Conservation (phyloP, 208 protist species). For the Crithidia sp. region DNA sequence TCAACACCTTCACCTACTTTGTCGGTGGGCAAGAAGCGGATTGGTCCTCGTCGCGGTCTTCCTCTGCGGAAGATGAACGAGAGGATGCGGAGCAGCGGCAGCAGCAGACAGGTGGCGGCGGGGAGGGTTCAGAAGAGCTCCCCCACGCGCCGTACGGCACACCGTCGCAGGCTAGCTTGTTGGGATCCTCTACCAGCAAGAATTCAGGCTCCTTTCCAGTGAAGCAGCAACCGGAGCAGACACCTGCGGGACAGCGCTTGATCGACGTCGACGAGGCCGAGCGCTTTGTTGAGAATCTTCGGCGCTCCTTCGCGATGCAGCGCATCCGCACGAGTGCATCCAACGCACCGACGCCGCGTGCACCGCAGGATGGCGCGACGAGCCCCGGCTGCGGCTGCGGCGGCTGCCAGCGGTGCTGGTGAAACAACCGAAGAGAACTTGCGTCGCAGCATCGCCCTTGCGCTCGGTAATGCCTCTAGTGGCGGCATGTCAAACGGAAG, state of each 20-base stretch:
- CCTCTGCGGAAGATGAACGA: neutral
- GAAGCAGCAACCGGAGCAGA: too few species aligned
- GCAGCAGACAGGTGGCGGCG: neutral
- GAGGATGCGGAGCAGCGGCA: neutral
- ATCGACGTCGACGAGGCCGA: conserved; percentile 14
- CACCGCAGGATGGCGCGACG: neutral
- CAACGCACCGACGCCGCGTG: neutral
- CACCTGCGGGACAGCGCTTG: too few species aligned
- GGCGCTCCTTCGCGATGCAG: conserved; percentile 26
- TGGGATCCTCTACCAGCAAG: conserved; percentile 2
- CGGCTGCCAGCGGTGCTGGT: neutral
- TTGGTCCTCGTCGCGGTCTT: neutral
- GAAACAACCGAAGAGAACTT: neutral
- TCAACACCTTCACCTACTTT: conserved; percentile 45
- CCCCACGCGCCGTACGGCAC: conserved; percentile 8
- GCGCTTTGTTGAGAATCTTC: conserved; percentile 27
- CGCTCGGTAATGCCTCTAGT: neutral
- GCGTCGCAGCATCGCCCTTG: conserved; percentile 2
- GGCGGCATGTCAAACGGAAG: neutral
- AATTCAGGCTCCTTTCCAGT: neutral
- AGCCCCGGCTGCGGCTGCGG: neutral
- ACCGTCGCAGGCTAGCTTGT: conserved; percentile 7
- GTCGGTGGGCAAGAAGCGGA: conserved; percentile 17
- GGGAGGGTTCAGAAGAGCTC: neutral
- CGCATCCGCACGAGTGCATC: neutral